Conservation (phyloP, 768 basidiomycete genomes). For the Hericium erinaceus region DNA sequence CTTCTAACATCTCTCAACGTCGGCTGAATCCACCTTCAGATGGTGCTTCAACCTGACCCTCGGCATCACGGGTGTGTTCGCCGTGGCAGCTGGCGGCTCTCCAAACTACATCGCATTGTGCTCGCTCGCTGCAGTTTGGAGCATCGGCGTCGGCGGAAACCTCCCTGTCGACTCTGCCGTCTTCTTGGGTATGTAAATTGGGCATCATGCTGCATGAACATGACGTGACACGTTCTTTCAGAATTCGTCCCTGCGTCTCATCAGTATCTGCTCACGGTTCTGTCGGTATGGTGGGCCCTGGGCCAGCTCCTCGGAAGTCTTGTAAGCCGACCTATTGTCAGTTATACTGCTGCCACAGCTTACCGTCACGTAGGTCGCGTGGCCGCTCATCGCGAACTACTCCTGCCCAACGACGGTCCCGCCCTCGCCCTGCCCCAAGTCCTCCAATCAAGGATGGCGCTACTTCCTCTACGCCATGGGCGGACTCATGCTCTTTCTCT, state of each 20-base stretch:
- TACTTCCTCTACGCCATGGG: constrained; percentile 71
- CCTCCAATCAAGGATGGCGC: constrained; percentile 64
- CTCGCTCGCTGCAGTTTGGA: constrained; percentile 46
- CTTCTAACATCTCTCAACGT: neutral
- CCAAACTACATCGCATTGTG: constrained; percentile 42
- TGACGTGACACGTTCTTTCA: constrained; percentile 12
- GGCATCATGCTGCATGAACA: neutral
- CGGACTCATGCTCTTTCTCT: constrained; percentile 56
- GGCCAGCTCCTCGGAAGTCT: constrained; percentile 57
- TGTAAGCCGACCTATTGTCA: constrained; percentile 17
- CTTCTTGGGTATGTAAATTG: constrained; percentile 46
- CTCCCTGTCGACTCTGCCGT: constrained; percentile 70
- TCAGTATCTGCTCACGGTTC: constrained; percentile 65
- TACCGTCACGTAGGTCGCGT: constrained; percentile 39
- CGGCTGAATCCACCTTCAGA: constrained; percentile 20
- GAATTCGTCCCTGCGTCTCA: constrained; percentile 66
- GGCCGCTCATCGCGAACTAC: constrained; percentile 63
- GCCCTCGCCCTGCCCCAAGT: constrained; percentile 30
- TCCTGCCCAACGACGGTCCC: constrained; percentile 39
- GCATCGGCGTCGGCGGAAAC: constrained; percentile 66
- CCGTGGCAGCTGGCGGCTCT: constrained; percentile 51
- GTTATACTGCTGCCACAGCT: neutral
- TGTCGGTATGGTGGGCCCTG: constrained; percentile 76
- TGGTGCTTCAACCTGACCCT: constrained; percentile 66
- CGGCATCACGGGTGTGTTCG: constrained; percentile 58